phyloP scores from a whole-genome alignment of 2,329 filamentous ascomycete species.

The Huntiella omanensis region DNA sequence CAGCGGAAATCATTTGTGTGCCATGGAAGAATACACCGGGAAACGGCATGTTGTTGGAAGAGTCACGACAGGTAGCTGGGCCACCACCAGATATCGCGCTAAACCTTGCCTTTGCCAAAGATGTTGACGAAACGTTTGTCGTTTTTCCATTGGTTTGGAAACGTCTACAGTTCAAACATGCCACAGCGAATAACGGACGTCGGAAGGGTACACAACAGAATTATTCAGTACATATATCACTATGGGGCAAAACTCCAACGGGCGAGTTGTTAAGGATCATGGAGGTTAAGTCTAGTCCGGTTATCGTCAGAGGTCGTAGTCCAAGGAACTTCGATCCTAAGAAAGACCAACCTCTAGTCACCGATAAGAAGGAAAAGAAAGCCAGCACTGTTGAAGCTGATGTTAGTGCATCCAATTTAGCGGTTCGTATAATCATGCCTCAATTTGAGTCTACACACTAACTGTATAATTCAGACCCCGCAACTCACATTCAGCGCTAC shows the following conservation, averaged over 20 bases:
- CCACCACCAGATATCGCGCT: constrained; percentile 36
- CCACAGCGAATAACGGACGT: constrained; percentile 87
- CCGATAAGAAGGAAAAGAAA: constrained; percentile 30
- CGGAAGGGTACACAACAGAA: constrained; percentile 90
- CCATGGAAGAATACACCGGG: constrained; percentile 69
- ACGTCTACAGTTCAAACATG: constrained; percentile 83
- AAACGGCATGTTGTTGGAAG: constrained; percentile 22
- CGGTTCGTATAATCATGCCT: too few species aligned
- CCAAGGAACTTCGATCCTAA: constrained; percentile 86
- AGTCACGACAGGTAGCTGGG: constrained; percentile 26
- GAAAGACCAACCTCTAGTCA: constrained; percentile 62
- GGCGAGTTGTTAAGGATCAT: constrained; percentile 56
- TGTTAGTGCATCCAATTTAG: too few species aligned
- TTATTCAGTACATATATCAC: constrained; percentile 72
- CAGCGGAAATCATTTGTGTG: constrained; percentile 87
- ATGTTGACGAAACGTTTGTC: constrained; percentile 59
- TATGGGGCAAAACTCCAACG: constrained; percentile 53
- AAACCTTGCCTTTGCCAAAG: constrained; percentile 40
- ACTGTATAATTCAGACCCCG: too few species aligned
- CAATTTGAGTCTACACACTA: too few species aligned
- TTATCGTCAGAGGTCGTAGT: constrained; percentile 83
- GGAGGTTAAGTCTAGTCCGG: constrained; percentile 77
- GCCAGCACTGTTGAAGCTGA: neutral
- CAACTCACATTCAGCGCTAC: too few species aligned
- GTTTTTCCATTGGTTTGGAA: constrained; percentile 84